Conservation (phyloP, 2,329 filamentous ascomycete species). For the Sporothrix protearum region DNA sequence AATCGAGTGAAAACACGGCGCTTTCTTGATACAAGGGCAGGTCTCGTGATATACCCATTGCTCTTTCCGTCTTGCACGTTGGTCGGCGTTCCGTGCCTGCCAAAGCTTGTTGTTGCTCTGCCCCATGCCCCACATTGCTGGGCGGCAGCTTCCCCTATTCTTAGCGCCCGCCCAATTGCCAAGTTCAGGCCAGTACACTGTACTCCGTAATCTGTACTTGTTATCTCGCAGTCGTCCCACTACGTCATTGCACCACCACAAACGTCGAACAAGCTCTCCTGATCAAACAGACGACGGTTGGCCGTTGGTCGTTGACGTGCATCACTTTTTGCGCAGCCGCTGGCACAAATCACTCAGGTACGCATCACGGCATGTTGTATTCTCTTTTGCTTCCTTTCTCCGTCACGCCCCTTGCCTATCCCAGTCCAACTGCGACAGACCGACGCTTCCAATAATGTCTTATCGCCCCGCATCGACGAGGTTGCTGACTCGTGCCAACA, state of each 20-base stretch:
- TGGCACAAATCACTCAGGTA: not conserved
- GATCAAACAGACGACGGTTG: not conserved
- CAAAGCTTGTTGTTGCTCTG: no score
- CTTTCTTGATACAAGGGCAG: no score
- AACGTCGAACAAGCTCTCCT: not conserved
- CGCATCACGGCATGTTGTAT: not conserved
- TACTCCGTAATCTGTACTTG: no score
- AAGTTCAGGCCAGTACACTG: no score
- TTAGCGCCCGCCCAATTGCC: no score
- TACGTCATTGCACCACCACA: conserved; percentile 5
- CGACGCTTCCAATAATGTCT: not conserved
- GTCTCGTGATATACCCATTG: no score
- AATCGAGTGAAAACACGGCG: no score
- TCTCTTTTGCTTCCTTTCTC: not conserved
- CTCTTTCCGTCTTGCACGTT: no score
- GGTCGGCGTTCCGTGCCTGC: no score
- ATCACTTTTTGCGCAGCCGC: not conserved
- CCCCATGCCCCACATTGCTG: not conserved
- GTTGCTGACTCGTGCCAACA: not conserved
- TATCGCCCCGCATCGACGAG: not conserved
- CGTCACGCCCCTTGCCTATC: no score
- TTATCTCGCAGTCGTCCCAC: no score
- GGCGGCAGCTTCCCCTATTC: not conserved
- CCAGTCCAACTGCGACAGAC: not conserved
- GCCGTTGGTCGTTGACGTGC: not conserved